Evolutionary conservation across 2,329 filamentous ascomycete species (phyloP), one percentile per base, ranked within the genome.

Genomic region (Phialophora tarda): DNA sequence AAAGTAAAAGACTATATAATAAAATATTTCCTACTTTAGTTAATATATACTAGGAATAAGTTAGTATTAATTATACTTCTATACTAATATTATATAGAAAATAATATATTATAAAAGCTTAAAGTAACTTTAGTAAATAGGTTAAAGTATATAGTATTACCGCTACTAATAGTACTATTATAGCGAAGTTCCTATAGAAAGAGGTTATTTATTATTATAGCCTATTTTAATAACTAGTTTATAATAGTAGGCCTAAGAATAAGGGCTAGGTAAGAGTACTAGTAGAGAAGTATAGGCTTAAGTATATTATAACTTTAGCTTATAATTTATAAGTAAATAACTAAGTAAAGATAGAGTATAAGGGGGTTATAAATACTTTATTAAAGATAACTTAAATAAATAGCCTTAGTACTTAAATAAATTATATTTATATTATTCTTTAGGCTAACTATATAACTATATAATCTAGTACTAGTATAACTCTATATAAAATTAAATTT

Each of bases 1-100:
- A 59, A 3, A 48, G 23, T 30, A 24, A 12, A 59, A 59, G 56
- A 4, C 12, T 53, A 53, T 28, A 53, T 53, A 23, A 59, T 12
- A 23, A 59, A 21, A 59, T 59, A 14, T 48, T 7, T 11, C 4
- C 17, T 17, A 59, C 17, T 5, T 2, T 11, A 1, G 12, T 59
- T 3, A 5, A 59, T 32, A 47, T 3, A 21, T 2, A 6, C 10
- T 59, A 48, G 23, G 24, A 59, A 23, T 32, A 59, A 12, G 17
- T 59, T n/a, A 48, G 5, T 48, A 32, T 59, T 14, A 14, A 48
- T 17, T 48, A 48, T 30, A 59, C 10, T 5, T 6, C 5, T 4
- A 59, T 59, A 32, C 7, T 14, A 3, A 59, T 48, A 32, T 59
- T 6, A 2, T 30, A 48, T 7, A 12, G 56, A 30, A 59, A 47